A percentile compares a stretch with the other conserved stretches of the same genome.
These are phyloP conservation scores for Suhomyces atakaporum DNA, from an alignment of 1,139 yeast species.

Conservation along the genomic window DNA sequence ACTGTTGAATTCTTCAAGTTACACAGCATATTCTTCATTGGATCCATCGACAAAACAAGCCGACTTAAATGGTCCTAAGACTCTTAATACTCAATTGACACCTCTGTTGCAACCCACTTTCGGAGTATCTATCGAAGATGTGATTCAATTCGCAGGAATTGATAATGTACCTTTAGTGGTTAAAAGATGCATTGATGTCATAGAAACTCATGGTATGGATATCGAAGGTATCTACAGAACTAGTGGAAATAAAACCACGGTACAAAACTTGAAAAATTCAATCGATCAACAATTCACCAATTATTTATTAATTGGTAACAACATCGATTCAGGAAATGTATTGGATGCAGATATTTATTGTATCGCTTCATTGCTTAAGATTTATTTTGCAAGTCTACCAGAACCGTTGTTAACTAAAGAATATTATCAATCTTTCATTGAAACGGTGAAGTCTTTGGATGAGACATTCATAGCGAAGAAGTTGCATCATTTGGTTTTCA, in stretches of 20 bases:
- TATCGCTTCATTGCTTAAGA: slow-evolving; percentile 69
- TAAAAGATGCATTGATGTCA: slow-evolving; percentile 81
- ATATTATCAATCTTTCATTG: slow-evolving; percentile 60
- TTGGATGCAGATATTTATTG: slow-evolving; percentile 72
- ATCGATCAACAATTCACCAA: slow-evolving; percentile 81
- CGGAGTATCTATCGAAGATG: slow-evolving; percentile 76
- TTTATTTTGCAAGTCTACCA: slow-evolving; percentile 68
- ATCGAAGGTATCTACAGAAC: slow-evolving; percentile 89
- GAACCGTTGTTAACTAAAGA: slow-evolving; percentile 66
- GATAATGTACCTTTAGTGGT: slow-evolving; percentile 93
- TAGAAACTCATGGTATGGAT: slow-evolving; percentile 80
- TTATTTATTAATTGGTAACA: slow-evolving; percentile 45
- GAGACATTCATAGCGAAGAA: slow-evolving; percentile 64
- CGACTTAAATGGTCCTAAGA: slow-evolving; percentile 46
- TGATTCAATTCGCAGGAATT: slow-evolving; percentile 75
- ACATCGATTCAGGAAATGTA: slow-evolving; percentile 47
- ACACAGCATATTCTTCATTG: slow-evolving; percentile 28
- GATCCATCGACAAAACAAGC: slow-evolving; percentile 39
- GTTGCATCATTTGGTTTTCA: slow-evolving; percentile 83
- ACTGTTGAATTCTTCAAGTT: slow-evolving; percentile 5
- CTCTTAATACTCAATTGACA: slow-evolving; percentile 28
- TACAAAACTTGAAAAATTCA: slow-evolving; percentile 68
- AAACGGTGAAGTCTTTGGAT: slow-evolving; percentile 65
- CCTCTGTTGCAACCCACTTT: slow-evolving; percentile 58
- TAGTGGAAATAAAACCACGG: slow-evolving; percentile 74